A percentile compares a stretch with the other conserved stretches of the same genome.
These are phyloP conservation scores for Wickerhamomyces chambardii DNA, from an alignment of 805 yeast genomes.

Conservation along the genomic window DNA sequence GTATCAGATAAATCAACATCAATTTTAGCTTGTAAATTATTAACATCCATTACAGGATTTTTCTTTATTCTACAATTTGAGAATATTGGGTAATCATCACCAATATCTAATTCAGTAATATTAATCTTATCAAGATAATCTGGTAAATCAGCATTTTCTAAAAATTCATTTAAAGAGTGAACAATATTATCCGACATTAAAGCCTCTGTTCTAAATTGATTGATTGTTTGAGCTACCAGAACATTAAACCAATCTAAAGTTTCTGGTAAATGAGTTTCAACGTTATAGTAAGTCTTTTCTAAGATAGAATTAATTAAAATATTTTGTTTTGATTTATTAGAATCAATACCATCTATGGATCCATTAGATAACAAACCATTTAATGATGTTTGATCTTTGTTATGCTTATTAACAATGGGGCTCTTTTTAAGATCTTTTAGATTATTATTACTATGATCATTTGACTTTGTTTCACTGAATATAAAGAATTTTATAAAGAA, in stretches of 20 bases:
- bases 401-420: slow-evolving; percentile 15
- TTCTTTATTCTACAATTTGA: slow-evolving; percentile 82
- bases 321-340: slow-evolving; percentile 9
- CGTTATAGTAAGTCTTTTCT: slow-evolving; percentile 90
- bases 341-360: slow-evolving; percentile 9
- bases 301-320: slow-evolving; percentile 40
- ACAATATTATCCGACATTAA: slow-evolving; percentile 76
- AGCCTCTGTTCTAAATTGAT: slow-evolving; percentile 87
- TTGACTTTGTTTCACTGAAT: slow-evolving; percentile 48
- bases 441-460: slow-evolving; percentile 21
- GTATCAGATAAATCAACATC: slow-evolving; percentile 89
- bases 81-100: slow-evolving; percentile 92
- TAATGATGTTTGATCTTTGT: slow-evolving; percentile 20
- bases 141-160: slow-evolving; percentile 55
- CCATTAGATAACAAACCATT: not conserved
- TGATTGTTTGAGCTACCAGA: slow-evolving; percentile 80
- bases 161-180: slow-evolving; percentile 62
- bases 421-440: slow-evolving; percentile 16
- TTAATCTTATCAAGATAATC: slow-evolving; percentile 71
- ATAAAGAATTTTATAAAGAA: slow-evolving; percentile 70
- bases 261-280: slow-evolving; percentile 79
- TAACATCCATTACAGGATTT: slow-evolving; percentile 37
- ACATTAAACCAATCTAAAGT: slow-evolving; percentile 97
- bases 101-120: slow-evolving; percentile 84
- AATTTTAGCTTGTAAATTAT: slow-evolving; percentile 70